Evolutionary conservation across 1,284 basidiomycete genomes (phyloP), one percentile per base, ranked within the genome.

Genomic region (Sporisorium reilianum): DNA sequence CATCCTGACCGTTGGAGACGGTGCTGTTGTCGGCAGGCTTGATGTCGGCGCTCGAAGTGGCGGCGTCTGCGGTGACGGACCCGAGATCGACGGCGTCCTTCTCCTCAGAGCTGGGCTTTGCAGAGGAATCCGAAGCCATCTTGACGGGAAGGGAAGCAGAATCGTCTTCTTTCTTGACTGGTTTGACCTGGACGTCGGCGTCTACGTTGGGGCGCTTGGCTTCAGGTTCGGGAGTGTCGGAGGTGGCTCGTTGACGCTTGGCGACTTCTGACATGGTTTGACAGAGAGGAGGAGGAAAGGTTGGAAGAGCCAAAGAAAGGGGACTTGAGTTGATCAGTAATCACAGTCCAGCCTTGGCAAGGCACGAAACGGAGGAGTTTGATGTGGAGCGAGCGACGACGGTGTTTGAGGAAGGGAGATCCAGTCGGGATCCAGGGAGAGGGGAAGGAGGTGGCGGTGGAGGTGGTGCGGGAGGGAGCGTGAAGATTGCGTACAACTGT

Each of bases 41-140:
- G 59, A 40, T 45, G 38, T 78, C 72, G 54, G 52, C 65, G 55
- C 55, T 61, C 32, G 66, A 56, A 56, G 58, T 56, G 59, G 58
- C 56, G 23, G 58, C 57, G 25, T 74, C 69, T 48, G 65, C 77
- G 32, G 61, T 54, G 41, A 61, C 58, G 42, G 70, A 49, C 20
- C 77, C 79, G 40, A 81, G 65, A 42, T 79, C 75, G 55, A 78
- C 78, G 40, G 68, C 74, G 26, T 78, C 70, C 52, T 67, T 59
- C 64, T 79, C 74, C 46, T 77, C 69, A 32, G 61, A 48, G 53
- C 30, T 34, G 5, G 71, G 51, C 55, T 69, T 69, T 30, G 61
- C 56, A 12, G 59, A 44, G 30, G 71, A 53, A 40, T 73, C 74
- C 23, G 71, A 62, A n/a, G 70, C 58, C 75, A 74, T 77, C 7